Conservation (phyloP, 345 rosid species). For the Citrus glauca region DNA sequence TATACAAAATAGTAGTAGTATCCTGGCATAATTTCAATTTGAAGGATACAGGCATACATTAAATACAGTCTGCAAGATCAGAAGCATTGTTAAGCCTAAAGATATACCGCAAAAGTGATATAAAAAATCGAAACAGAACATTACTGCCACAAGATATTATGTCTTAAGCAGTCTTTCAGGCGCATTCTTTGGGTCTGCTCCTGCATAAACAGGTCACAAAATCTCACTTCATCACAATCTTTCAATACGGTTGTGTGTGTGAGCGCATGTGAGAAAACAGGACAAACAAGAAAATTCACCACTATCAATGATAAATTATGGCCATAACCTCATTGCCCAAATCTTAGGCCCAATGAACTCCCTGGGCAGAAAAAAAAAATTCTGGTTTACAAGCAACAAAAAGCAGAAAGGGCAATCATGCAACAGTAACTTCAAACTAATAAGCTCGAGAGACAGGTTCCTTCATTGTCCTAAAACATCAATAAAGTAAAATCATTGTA, state of each 20-base stretch:
- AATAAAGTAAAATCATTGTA: neutral
- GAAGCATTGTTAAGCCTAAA: neutral
- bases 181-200: neutral
- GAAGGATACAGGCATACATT: neutral
- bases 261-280: neutral
- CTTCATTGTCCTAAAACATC: neutral
- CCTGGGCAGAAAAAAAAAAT: neutral
- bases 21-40: neutral
- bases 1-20: neutral
- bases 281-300: neutral
- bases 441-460: neutral
- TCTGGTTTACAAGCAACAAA: neutral
- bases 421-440: neutral
- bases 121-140: neutral
- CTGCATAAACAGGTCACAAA: neutral
- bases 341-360: neutral
- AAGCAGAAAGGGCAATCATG: neutral
- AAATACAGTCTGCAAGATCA: neutral
- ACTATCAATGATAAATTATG: neutral
- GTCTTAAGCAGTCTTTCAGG: neutral
- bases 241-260: neutral
- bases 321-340: neutral
- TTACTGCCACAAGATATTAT: neutral
- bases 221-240: neutral
- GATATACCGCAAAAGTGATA: neutral